A percentile compares a stretch with the other conserved stretches of the same genome.
phyloP scores from a whole-genome alignment of 768 basidiomycete genomes.

The Panaeolus cyanescens region DNA sequence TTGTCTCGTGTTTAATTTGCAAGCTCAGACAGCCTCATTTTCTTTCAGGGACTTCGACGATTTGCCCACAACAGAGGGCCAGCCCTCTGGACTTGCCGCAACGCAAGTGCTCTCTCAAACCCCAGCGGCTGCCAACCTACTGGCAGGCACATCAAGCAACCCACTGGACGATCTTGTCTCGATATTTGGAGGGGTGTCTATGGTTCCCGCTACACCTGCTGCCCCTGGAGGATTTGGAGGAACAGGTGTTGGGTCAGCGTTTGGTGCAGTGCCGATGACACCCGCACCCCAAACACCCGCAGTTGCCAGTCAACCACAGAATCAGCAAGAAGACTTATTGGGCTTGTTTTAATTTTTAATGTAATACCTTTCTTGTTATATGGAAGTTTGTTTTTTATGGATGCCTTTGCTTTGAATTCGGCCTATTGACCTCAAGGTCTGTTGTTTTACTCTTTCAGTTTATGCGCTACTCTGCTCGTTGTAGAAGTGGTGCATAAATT shows the following conservation, averaged over 20 bases:
- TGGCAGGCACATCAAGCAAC: conserved; percentile 82
- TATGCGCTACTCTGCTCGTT: no score
- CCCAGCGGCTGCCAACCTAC: conserved; percentile 71
- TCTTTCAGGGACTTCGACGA: conserved; percentile 81
- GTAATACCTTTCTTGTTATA: conserved; percentile 11
- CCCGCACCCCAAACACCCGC: conserved; percentile 33
- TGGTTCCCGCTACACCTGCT: conserved; percentile 22
- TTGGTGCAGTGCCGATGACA: conserved; percentile 15
- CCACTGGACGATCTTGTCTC: conserved; percentile 93
- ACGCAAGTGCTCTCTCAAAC: conserved; percentile 72
- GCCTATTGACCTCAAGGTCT: no score
- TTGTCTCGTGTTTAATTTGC: not conserved
- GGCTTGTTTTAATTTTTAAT: conserved; percentile 45
- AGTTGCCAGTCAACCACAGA: conserved; percentile 26
- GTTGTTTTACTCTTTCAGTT: no score
- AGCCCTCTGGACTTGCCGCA: conserved; percentile 77
- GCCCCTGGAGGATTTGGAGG: conserved; percentile 15
- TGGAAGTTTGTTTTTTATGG: conserved; percentile 7
- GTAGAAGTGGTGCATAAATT: not conserved
- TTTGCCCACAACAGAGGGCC: conserved; percentile 53
- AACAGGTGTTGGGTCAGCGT: conserved; percentile 8
- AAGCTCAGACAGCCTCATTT: not conserved
- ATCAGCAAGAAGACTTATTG: conserved; percentile 50
- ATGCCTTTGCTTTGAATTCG: conserved; percentile 1
- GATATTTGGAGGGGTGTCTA: conserved; percentile 70